Evolutionary conservation across 2,329 filamentous ascomycete genomes (phyloP), one percentile per base, ranked within the genome.

Genomic region (Epichloe sibirici): DNA sequence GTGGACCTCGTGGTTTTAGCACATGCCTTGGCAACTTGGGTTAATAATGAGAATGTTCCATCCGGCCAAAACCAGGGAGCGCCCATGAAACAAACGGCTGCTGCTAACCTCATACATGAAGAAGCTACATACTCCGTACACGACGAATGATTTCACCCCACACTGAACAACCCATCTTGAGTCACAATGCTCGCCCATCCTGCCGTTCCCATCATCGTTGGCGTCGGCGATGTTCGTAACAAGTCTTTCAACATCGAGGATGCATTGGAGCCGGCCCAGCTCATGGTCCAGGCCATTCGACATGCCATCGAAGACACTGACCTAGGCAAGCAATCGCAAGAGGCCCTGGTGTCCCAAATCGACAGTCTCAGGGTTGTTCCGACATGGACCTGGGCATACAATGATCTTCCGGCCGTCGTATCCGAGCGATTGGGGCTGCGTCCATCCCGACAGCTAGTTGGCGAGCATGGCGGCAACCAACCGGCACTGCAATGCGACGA

Each of bases 331-430:
- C 28, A 48, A 2, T 39, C 51, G 12, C 51, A 49, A n/a, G 17
- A 47, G 21, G 21, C 38, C 3, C 37, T 57, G 12, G 28, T 53
- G 13, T 11, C 59, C 0, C 42, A 66, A 0, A 75, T 83, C 50
- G 81, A 85, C 60, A 79, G 75, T 57, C 69, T 86, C 45, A 70
- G 75, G 44, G 74, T 83, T 4, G 80, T 85, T 9, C 73, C 71
- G 42, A 79, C 78, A 0, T 86, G 82, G 82, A 83, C 82, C 0
- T 85, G 82, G 82, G 74, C 77, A 0, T 85, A 85, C 60, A 65
- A 71, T 1, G 75, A 85, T 60, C 64, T 85, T 2, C 79, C 81
- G 0, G 71, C 69, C 5, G 65, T 79, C 1, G 61, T 86, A 5
- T 69, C 75, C 0, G 57, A 74, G 40, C 72, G 69, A 39, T 63